Evolutionary conservation across 1,139 yeast genomes (phyloP), one percentile per base, ranked within the genome.

Genomic region (Hyphopichia pseudoburtonii): DNA sequence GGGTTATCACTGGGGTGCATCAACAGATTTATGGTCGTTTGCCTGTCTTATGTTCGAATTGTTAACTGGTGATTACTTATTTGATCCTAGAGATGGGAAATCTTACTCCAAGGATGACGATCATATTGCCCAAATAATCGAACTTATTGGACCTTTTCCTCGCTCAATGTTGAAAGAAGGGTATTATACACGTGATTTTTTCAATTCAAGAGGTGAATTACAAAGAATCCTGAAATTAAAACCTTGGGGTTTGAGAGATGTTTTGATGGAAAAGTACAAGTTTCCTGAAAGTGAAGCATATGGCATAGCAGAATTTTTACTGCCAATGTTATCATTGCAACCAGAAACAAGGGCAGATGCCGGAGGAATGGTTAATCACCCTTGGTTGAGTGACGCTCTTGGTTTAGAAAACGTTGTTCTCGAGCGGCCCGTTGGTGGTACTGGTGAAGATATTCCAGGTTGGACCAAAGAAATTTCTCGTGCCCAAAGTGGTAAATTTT

Each of bases 321-420:
- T 72, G 37, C 92, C 95, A 15, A 83, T 88, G 92, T 68, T 88
- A 32, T 62, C 73, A 11, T 60, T 85, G 19, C 82, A 78, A 52
- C 96, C 96, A 1, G 80, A 72, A 46, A 51, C 61, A 28, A 69
- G 96, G 37, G 87, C 86, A 16, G 95, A 82, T 62, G 90, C 90
- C 12, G 95, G 92, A 21, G 89, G 87, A 23, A 76, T 82, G 78
- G 71, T 83, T 11, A 80, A 82, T 47, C 94, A 86, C 52, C 76
- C 76, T n/a, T 87, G 95, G 95, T 64, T 87, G 31, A 66, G 68
- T 41, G 86, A 81, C 51, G 82, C 83, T 2, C 62, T 70, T 29
- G 85, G 86, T 1, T 64, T 78, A 42, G 85, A 79, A 36, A 70
- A 75, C 44, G 72, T 77, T 21, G 73, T 72, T 8, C 57, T 71